These are phyloP conservation scores for Ophiostoma fasciatum DNA, from an alignment of 2,329 filamentous ascomycete genomes.

Conservation along the genomic window DNA sequence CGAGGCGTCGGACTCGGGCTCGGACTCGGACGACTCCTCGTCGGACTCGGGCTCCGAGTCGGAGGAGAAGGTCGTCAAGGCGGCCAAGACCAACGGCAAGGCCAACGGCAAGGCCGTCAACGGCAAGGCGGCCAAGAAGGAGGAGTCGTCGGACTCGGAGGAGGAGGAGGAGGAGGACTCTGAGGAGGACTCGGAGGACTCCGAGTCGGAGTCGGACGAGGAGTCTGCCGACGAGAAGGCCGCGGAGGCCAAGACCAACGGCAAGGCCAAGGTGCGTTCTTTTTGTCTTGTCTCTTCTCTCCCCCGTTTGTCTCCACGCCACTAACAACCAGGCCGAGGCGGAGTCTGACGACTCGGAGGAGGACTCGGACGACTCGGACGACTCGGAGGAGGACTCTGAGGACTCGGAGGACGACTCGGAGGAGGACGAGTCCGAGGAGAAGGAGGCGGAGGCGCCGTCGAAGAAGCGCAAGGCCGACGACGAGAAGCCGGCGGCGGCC, in stretches of 20 bases:
- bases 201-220: conserved; percentile 1
- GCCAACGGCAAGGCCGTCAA: conserved; percentile 4
- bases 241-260: conserved; percentile 13
- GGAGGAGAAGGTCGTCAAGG: conserved; percentile 12
- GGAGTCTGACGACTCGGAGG: conserved; percentile 18
- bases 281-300: no score
- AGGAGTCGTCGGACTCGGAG: neutral
- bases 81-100: neutral
- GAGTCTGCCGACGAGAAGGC: neutral
- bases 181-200: neutral
- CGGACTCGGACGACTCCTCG: conserved; percentile 14
- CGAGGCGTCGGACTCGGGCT: conserved; percentile 20
- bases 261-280: conserved; percentile 13
- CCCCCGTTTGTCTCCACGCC: no score
- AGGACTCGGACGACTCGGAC: conserved; percentile 14
- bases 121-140: conserved; percentile 12
- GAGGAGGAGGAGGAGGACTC: neutral
- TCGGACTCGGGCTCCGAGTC: conserved; percentile 18
- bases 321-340: conserved; percentile 17
- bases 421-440: conserved; percentile 20
- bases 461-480: conserved; percentile 56
- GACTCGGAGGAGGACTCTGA: conserved; percentile 16
- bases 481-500: conserved; percentile 31
- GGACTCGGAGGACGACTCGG: conserved; percentile 15
- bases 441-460: conserved; percentile 32